These are phyloP conservation scores for Saturnispora galanensis DNA, from an alignment of 805 yeast species.

Conservation along the genomic window DNA sequence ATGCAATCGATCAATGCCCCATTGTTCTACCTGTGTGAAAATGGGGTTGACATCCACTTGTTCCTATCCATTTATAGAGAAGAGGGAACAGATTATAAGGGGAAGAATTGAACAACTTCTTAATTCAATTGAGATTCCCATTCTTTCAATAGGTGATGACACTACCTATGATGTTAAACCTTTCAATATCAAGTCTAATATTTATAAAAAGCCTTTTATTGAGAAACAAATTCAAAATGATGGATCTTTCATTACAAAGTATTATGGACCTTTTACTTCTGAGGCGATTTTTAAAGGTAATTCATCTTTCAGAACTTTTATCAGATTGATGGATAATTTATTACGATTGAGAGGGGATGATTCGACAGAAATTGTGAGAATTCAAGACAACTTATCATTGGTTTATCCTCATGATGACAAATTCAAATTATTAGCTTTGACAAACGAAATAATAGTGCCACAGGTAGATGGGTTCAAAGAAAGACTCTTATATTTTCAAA, in stretches of 20 bases:
- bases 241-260: not conserved
- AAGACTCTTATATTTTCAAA: constrained; percentile 13
- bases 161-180: not conserved
- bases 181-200: not conserved
- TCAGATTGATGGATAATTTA: not conserved
- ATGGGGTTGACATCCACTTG: not conserved
- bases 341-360: no score
- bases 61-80: not conserved
- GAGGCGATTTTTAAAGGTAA: constrained; percentile 1
- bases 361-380: no score
- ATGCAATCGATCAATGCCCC: not conserved
- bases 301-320: not conserved
- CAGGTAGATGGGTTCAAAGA: constrained; percentile 16
- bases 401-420: not conserved
- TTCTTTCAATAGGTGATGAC: not conserved
- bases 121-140: not conserved
- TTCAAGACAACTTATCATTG: no score
- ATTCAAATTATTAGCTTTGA: not conserved
- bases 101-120: no score
- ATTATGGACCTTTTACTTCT: not conserved
- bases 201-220: constrained; percentile 1
- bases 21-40: constrained; percentile 1
- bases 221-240: not conserved
- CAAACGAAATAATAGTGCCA: constrained; percentile 7
- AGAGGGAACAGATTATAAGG: no score